phyloP scores from a whole-genome alignment of 768 basidiomycete species.

The Lentinula boryana region DNA sequence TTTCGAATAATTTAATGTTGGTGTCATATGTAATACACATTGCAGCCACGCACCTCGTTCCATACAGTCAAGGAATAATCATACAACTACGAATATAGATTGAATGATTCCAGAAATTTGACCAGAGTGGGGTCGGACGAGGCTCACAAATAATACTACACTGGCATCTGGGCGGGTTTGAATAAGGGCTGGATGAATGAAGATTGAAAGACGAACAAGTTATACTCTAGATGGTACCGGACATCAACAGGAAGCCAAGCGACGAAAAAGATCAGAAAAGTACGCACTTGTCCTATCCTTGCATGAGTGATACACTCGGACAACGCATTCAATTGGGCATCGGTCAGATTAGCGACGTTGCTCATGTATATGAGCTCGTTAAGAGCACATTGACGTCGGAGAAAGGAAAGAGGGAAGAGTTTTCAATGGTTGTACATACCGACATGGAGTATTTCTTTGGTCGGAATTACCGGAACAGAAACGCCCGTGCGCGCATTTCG shows the following conservation, averaged over 20 bases:
- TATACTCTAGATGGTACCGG: neutral
- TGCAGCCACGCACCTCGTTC: conserved; percentile 7
- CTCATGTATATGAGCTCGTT: neutral
- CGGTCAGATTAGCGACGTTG: neutral
- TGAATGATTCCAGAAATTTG: neutral
- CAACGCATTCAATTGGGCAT: neutral
- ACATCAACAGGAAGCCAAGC: neutral
- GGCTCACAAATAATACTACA: conserved; percentile 7
- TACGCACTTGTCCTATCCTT: neutral
- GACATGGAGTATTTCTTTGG: neutral
- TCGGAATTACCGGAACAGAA: neutral
- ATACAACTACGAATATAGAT: neutral
- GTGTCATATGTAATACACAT: neutral
- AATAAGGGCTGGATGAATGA: neutral
- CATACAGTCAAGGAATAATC: conserved; percentile 11
- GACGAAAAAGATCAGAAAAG: neutral
- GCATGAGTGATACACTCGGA: conserved; percentile 2
- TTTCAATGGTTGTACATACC: neutral
- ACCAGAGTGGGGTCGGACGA: no score
- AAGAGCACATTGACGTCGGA: neutral
- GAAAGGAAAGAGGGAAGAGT: neutral
- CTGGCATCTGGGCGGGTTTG: conserved; percentile 2
- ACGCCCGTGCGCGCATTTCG: neutral
- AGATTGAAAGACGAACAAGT: neutral
- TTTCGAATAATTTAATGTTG: neutral